A percentile compares a stretch with the other conserved stretches of the same genome.
Conservation (phyloP, 2,329 filamentous ascomycete species). For the Fusarium abutilonis region DNA sequence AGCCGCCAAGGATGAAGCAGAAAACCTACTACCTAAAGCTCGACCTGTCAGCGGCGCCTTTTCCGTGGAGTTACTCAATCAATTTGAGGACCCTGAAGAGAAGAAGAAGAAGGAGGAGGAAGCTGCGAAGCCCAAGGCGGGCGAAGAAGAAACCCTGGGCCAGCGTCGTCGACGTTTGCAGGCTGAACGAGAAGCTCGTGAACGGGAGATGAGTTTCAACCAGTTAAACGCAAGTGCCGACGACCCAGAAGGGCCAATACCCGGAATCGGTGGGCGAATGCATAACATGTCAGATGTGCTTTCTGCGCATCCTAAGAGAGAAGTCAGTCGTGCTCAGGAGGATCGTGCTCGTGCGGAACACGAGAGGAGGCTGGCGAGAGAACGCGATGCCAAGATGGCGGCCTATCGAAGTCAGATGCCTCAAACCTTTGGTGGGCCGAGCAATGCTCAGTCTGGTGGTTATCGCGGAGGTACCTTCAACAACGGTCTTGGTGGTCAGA, state of each 20-base stretch:
- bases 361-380: slow-evolving; percentile 53
- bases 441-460: slow-evolving; percentile 54
- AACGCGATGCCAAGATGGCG: slow-evolving; percentile 61
- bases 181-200: slow-evolving; percentile 72
- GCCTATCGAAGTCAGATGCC: slow-evolving; percentile 62
- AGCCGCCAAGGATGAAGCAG: slow-evolving; percentile 63
- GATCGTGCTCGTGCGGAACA: slow-evolving; percentile 55
- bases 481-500: slow-evolving; percentile 58
- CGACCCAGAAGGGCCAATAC: slow-evolving; percentile 13
- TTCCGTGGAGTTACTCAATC: slow-evolving; percentile 72
- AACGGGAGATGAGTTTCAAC: slow-evolving; percentile 61
- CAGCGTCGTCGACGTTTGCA: slow-evolving; percentile 80
- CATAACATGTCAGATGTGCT: slow-evolving; percentile 69
- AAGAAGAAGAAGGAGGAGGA: slow-evolving; percentile 52
- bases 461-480: slow-evolving; percentile 65
- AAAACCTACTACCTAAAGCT: slow-evolving; percentile 59
- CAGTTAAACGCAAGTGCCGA: slow-evolving; percentile 34
- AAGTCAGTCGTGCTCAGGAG: slow-evolving; percentile 53
- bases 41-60: slow-evolving; percentile 73
- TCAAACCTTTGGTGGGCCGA: slow-evolving; percentile 48
- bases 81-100: slow-evolving; percentile 65
- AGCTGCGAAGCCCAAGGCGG: slow-evolving; percentile 48
- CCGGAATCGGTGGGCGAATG: slow-evolving; percentile 49
- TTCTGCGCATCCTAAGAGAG: slow-evolving; percentile 54
- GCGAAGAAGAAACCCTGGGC: slow-evolving; percentile 79